Percentiles rank a stretch among this genome's conserved stretches.
Evolutionary conservation across 495 filamentous ascomycete genomes (phyloP).

Genomic region (Choiromyces venosus): DNA sequence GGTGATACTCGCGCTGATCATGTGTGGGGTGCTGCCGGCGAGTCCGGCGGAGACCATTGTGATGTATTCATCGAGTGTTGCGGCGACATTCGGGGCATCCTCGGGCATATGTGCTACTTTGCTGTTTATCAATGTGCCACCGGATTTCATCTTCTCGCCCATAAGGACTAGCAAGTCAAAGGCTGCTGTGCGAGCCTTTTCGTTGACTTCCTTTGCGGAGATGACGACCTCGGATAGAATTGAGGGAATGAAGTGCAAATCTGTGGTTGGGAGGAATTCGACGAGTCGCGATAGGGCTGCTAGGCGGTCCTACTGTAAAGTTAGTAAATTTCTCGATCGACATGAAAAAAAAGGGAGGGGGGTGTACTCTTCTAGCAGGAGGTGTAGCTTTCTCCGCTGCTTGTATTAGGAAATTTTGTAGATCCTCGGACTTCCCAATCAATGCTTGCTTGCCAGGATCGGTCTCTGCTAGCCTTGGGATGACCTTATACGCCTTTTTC

Average conservation of each 20-base stretch:
- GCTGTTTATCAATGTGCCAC: conserved; percentile 72
- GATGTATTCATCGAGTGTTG: conserved; percentile 88
- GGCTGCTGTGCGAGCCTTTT: conserved; percentile 78
- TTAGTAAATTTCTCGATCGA: background rate
- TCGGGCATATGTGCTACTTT: conserved; percentile 78
- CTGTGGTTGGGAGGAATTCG: conserved; percentile 63
- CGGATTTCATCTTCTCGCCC: conserved; percentile 69
- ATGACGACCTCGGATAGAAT: conserved; percentile 90
- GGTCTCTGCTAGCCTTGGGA: conserved; percentile 78
- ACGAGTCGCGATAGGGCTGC: conserved; percentile 73
- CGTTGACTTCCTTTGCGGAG: conserved; percentile 92
- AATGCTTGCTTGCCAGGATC: conserved; percentile 67
- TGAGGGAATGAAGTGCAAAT: conserved; percentile 86
- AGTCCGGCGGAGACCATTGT: conserved; percentile 97
- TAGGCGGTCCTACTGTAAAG: conserved; percentile 61
- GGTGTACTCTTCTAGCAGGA: conserved; percentile 55
- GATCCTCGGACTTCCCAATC: conserved; percentile 61
- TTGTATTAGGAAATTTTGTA: conserved; percentile 70
- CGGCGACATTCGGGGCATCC: conserved; percentile 67
- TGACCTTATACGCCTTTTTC: conserved; percentile 98
- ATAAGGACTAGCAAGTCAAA: conserved; percentile 88
- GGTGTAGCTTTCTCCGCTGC: conserved; percentile 75
- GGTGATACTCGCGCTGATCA: conserved; percentile 90
- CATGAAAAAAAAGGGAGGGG: background rate
- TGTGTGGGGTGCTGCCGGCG: conserved; percentile 83